Evolutionary conservation across 2,329 filamentous ascomycete species (phyloP), one percentile per base, ranked within the genome.

Genomic region (Aureobasidium sp.): DNA sequence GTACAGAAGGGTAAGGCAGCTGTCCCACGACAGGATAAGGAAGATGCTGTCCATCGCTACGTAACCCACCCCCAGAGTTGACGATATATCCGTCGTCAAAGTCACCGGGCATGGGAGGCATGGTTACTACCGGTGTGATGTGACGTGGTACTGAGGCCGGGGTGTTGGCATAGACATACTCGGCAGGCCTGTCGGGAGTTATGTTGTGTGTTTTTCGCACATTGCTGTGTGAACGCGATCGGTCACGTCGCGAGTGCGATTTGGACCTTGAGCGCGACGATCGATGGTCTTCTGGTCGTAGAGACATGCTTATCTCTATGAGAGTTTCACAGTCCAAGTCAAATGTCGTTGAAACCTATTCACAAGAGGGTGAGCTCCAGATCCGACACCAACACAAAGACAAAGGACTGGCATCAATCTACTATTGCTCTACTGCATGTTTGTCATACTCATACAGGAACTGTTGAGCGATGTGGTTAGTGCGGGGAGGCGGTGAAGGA

Each of bases 211-310:
- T 58, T 44, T 58, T 48, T 8, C 73, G 69, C 29, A 71, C 73
- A 69, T 75, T 67, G 66, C 74, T 75, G 59, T 72, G 70, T 14
- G 75, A 77, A 50, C 76, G 68, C 50, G 68, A 70, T 59, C 72
- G 65, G 21, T 70, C 68, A 53, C 73, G 68, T 29, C 71, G 72
- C 32, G 57, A 50, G 25, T 72, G 73, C 44, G 76, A 79, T 64
- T 77, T 77, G 54, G 75, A 77, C 42, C 76, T 71, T 55, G 72
- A 73, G 8, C 77, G 74, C 53, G 73, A 66, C 41, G 72, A 72
- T 49, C 73, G 64, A 64, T 77, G 73, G 67, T 77, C 45, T 16
- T 59, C 76, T 5, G 73, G 71, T 51, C 74, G 73, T 54, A 79
- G 70, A 48, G 71, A 76, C 74, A 76, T 76, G 42, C 21, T 7